Conservation (phyloP, 2,329 filamentous ascomycete genomes). For the Cladorrhinum sp. region DNA sequence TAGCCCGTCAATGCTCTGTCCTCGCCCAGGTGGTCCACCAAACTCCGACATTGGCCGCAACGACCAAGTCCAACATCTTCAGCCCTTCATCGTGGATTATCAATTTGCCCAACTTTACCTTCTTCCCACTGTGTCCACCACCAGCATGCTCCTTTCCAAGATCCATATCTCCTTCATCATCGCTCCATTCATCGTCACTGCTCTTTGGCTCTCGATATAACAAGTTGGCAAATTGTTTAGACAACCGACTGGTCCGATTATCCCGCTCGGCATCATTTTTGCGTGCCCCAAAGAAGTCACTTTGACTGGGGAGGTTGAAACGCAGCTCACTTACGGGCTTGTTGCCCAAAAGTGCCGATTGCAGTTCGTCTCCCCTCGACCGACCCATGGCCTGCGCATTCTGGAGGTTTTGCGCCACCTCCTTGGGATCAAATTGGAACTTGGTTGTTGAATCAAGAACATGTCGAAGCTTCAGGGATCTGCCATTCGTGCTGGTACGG, state of each 20-base stretch:
- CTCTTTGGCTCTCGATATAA: slow-evolving; percentile 31
- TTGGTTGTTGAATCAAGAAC: slow-evolving; percentile 49
- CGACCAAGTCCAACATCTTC: slow-evolving; percentile 91
- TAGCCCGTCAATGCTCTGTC: slow-evolving; percentile 27
- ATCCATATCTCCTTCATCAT: slow-evolving; percentile 60
- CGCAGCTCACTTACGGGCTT: slow-evolving; percentile 74
- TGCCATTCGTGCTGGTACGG: slow-evolving; percentile 70
- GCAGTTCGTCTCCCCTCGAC: slow-evolving; percentile 27
- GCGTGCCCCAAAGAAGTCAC: slow-evolving; percentile 5
- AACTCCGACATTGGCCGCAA: slow-evolving; percentile 85
- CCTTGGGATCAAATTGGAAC: slow-evolving; percentile 44
- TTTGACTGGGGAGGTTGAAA: slow-evolving; percentile 72
- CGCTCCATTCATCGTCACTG: slow-evolving; percentile 30
- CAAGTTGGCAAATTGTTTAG: slow-evolving; percentile 44
- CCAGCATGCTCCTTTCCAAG: slow-evolving; percentile 81
- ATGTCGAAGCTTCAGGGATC: slow-evolving; percentile 72
- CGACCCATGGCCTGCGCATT: slow-evolving; percentile 32
- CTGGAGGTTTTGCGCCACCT: slow-evolving; percentile 34
- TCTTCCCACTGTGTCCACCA: slow-evolving; percentile 78
- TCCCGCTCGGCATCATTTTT: slow-evolving; percentile 2
- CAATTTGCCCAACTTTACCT: slow-evolving; percentile 90
- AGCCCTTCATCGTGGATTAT: slow-evolving; percentile 85
- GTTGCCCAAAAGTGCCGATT: slow-evolving; percentile 34
- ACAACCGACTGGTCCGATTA: slow-evolving; percentile 28
- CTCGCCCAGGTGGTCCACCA: slow-evolving; percentile 89